Evolutionary conservation across 257 asterid species (phyloP).

Genomic region (Nicotiana sylvestris): DNA sequence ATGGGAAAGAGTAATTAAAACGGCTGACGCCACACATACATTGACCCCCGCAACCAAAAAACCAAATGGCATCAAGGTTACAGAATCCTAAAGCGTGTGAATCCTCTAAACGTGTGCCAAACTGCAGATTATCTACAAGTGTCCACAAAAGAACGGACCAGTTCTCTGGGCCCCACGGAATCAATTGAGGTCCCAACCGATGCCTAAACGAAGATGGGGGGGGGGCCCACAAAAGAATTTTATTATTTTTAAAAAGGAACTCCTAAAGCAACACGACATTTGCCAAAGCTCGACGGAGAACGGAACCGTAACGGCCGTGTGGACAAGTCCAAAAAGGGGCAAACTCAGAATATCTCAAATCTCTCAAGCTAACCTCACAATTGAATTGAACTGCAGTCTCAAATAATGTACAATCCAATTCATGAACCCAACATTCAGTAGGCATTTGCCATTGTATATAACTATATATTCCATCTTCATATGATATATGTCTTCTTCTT

Average conservation of each 20-base stretch:
- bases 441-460: neutral
- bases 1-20: neutral
- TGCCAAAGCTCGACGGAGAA: neutral
- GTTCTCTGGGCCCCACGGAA: neutral
- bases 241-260: no score
- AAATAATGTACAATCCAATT: slow-evolving; percentile 11
- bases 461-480: neutral
- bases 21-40: neutral
- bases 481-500: neutral
- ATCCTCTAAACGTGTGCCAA: neutral
- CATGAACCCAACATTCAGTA: neutral
- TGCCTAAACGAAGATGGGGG: neutral
- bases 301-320: neutral
- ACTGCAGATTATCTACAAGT: neutral
- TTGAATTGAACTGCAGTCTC: slow-evolving; percentile 5
- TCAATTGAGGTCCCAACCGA: neutral
- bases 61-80: neutral
- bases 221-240: neutral
- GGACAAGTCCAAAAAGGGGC: neutral
- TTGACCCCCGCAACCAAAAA: neutral
- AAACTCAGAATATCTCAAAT: neutral
- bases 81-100: neutral
- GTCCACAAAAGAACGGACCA: neutral
- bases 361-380: neutral
- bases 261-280: slow-evolving; percentile 3